Percentiles rank a stretch among this genome's conserved stretches.
These are phyloP conservation scores for Ophiognomonia clavigignenti-juglandacearum DNA, from an alignment of 2,329 filamentous ascomycete genomes.

Conservation along the genomic window DNA sequence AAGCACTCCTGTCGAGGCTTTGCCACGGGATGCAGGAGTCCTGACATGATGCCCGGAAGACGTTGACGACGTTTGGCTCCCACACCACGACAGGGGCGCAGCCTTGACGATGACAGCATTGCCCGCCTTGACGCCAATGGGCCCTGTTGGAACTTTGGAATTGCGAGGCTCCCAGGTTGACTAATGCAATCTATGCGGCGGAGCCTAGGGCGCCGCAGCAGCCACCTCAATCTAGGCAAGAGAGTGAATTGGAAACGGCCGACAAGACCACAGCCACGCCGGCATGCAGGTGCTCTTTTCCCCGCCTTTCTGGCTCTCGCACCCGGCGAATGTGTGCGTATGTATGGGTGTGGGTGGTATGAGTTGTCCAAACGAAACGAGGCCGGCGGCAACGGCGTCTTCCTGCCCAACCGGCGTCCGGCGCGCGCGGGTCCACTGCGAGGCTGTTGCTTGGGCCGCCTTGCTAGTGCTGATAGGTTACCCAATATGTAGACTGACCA, in stretches of 20 bases:
- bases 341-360: constrained; percentile 22
- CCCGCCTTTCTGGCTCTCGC: constrained; percentile 23
- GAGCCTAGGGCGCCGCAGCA: too few relatives aligned
- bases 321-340: too few relatives aligned
- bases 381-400: constrained; percentile 40
- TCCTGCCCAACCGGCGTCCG: constrained; percentile 43
- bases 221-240: constrained; percentile 20
- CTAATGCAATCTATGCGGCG: too few relatives aligned
- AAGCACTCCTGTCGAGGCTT: not conserved
- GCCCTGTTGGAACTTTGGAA: too few relatives aligned
- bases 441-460: constrained; percentile 30
- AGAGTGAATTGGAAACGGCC: not conserved
- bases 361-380: constrained; percentile 43
- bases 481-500: too few relatives aligned
- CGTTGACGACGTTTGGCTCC: not conserved
- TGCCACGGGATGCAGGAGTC: not conserved
- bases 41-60: not conserved
- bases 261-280: constrained; percentile 11
- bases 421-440: constrained; percentile 18
- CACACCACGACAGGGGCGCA: not conserved
- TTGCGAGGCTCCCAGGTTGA: constrained; percentile 10
- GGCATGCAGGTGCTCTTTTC: constrained; percentile 27
- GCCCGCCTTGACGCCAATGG: too few relatives aligned
- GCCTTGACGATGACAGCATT: not conserved
- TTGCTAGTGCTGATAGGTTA: constrained; percentile 27